Percentiles rank a stretch among this genome's conserved stretches.
phyloP scores from a whole-genome alignment of 75 land plant species.

The Cryptomeria japonica region DNA sequence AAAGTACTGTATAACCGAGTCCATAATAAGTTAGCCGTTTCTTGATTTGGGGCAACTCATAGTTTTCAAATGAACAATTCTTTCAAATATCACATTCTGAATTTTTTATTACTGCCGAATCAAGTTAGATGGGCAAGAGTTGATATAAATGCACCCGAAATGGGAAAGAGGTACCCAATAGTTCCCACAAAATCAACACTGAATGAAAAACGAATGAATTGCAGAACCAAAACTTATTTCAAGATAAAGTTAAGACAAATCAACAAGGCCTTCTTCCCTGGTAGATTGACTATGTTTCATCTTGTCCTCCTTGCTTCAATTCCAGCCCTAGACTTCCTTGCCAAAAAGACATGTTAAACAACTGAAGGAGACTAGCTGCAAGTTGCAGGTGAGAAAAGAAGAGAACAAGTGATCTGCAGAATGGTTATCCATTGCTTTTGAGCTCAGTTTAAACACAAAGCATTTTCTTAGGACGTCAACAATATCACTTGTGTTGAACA shows the following conservation, averaged over 20 bases:
- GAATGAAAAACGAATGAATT: background rate
- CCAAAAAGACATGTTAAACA: background rate
- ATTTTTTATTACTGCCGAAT: background rate
- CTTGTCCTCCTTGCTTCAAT: background rate
- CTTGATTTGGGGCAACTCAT: background rate
- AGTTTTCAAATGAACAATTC: background rate
- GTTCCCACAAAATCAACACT: background rate
- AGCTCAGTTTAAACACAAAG: background rate
- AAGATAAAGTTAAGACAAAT: background rate
- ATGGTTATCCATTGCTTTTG: background rate
- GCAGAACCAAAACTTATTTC: background rate
- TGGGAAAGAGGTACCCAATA: background rate
- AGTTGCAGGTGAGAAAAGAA: background rate
- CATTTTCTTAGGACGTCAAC: background rate
- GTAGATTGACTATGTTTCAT: background rate
- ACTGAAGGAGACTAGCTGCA: background rate
- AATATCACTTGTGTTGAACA: background rate
- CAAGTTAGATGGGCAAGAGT: background rate
- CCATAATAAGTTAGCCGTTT: background rate
- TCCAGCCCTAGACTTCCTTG: background rate
- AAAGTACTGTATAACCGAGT: conserved; percentile 59
- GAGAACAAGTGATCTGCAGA: background rate
- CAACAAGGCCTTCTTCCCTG: background rate
- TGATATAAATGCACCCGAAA: background rate
- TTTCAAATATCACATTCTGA: background rate